Percentiles rank a stretch among this genome's conserved stretches.
phyloP scores from a whole-genome alignment of 129 eudicot genomes.

The Calendula officinalis region DNA sequence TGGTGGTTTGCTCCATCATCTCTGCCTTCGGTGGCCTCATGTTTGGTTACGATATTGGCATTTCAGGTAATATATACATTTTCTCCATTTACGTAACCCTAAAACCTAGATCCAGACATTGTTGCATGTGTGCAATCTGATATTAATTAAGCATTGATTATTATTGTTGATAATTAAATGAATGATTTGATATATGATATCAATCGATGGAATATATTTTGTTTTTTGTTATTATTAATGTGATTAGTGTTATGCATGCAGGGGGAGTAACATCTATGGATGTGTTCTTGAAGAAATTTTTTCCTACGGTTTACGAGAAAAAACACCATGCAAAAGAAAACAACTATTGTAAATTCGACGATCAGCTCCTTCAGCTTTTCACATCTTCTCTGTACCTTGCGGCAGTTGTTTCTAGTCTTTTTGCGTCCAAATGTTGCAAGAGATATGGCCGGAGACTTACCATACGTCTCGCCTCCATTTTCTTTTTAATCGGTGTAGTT shows the following conservation, averaged over 20 bases:
- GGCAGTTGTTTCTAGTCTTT: conserved; percentile 42
- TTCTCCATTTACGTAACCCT: not conserved
- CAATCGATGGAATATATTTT: not conserved
- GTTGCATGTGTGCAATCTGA: not conserved
- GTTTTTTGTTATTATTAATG: too few species aligned
- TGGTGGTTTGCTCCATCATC: conserved; percentile 46
- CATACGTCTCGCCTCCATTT: conserved; percentile 45
- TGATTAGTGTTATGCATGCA: conserved; percentile 9
- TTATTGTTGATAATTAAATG: not conserved
- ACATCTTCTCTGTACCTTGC: conserved; percentile 71
- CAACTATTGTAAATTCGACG: conserved; percentile 67
- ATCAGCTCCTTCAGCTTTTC: conserved; percentile 59
- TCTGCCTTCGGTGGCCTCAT: conserved; percentile 75
- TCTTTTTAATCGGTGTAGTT: conserved; percentile 49
- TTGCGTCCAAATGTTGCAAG: conserved; percentile 47
- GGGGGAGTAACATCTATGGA: conserved; percentile 84
- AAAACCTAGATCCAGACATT: conserved; percentile 5
- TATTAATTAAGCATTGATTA: not conserved
- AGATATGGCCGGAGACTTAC: conserved; percentile 48
- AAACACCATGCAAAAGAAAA: conserved; percentile 46
- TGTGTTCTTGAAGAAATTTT: conserved; percentile 52
- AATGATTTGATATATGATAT: not conserved
- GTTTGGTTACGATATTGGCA: conserved; percentile 69
- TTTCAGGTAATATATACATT: conserved; percentile 28
- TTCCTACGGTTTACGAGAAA: conserved; percentile 45